Evolutionary conservation across 306 rosid species (phyloP).

Genomic region (Clitoria ternatea): DNA sequence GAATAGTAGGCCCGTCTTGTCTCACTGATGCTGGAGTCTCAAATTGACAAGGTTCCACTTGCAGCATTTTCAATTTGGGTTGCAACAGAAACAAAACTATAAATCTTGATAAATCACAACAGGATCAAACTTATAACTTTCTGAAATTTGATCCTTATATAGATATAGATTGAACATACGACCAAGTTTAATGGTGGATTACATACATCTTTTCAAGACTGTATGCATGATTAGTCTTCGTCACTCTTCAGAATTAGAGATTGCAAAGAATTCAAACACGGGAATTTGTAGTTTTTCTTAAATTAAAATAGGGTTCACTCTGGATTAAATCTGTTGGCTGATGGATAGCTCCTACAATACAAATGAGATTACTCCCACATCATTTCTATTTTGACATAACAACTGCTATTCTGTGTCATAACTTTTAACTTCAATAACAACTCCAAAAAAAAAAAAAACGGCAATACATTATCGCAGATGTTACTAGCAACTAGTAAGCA

Average conservation of each 20-base stretch:
- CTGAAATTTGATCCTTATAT: background rate
- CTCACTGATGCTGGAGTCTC: too few relatives aligned
- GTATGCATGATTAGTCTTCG: background rate
- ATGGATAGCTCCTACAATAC: background rate
- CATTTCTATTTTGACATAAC: background rate
- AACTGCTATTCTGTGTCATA: background rate
- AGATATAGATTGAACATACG: background rate
- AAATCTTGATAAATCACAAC: background rate
- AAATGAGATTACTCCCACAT: background rate
- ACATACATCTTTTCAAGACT: background rate
- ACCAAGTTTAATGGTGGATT: background rate
- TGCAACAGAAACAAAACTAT: background rate
- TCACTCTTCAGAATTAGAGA: background rate
- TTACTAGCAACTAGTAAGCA: conserved; percentile 1
- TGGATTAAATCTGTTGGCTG: background rate
- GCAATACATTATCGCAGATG: background rate
- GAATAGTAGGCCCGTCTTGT: too few relatives aligned
- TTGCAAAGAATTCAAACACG: background rate
- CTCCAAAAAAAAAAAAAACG: background rate
- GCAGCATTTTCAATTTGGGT: too few relatives aligned
- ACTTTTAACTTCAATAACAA: background rate
- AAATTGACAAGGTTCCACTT: too few relatives aligned
- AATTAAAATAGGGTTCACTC: background rate
- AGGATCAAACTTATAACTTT: background rate
- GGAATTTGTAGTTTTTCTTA: background rate